A percentile compares a stretch with the other conserved stretches of the same genome.
Evolutionary conservation across 768 basidiomycete species (phyloP).

Genomic region (Suillus spraguei): DNA sequence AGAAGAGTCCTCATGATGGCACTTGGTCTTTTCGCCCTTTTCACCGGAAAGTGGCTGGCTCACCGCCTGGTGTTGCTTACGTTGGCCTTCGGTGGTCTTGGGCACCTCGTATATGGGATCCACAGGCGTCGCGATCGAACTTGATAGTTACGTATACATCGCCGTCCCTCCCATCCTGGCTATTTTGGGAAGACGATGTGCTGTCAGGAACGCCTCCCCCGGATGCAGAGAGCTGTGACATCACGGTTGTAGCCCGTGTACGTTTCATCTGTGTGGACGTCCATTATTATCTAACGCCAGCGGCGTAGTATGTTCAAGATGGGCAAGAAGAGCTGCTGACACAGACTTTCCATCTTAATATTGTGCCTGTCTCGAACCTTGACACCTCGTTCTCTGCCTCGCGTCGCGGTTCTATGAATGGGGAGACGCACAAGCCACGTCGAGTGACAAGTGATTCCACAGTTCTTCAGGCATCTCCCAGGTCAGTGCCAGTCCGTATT

Average conservation of each 20-base stretch:
- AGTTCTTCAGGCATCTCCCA: slow-evolving; percentile 35
- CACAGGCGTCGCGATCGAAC: slow-evolving; percentile 83
- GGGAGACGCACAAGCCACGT: slow-evolving; percentile 43
- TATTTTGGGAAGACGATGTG: slow-evolving; percentile 84
- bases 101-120: slow-evolving; percentile 96
- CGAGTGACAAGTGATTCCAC: slow-evolving; percentile 45
- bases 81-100: slow-evolving; percentile 83
- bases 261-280: slow-evolving; percentile 24
- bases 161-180: slow-evolving; percentile 82
- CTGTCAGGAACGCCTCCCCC: slow-evolving; percentile 80
- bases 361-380: slow-evolving; percentile 65
- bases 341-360: slow-evolving; percentile 68
- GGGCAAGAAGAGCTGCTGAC: slow-evolving; percentile 70
- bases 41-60: slow-evolving; percentile 83
- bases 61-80: slow-evolving; percentile 81
- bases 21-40: slow-evolving; percentile 90
- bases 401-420: slow-evolving; percentile 50
- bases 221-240: slow-evolving; percentile 73
- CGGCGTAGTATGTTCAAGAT: slow-evolving; percentile 65
- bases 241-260: slow-evolving; percentile 79
- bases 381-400: slow-evolving; percentile 46
- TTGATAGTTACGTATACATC: slow-evolving; percentile 80
- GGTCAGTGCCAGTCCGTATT: slow-evolving; percentile 22
- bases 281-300: slow-evolving; percentile 20
- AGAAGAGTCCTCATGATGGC: slow-evolving; percentile 64